Evolutionary conservation across 2,329 filamentous ascomycete genomes (phyloP).

Genomic region (Lachnellula suecica): DNA sequence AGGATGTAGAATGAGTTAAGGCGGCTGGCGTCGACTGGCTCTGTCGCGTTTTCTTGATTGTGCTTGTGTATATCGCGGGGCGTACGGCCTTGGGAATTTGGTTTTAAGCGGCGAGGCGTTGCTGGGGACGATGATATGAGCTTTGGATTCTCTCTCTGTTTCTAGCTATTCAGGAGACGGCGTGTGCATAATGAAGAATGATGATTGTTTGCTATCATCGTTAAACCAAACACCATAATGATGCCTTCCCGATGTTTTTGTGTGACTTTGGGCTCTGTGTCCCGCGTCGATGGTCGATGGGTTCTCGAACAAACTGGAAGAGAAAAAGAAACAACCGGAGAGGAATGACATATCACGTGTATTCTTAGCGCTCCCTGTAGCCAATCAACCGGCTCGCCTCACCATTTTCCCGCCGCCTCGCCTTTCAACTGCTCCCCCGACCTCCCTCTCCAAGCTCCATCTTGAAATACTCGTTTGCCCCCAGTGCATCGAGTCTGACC

Average conservation of each 20-base stretch:
- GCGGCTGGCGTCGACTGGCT: neutral
- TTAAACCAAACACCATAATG: too few relatives aligned
- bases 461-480: neutral
- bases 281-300: neutral
- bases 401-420: neutral
- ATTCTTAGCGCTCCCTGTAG: neutral
- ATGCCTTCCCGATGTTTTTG: neutral
- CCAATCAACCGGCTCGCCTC: neutral
- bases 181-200: constrained; percentile 4
- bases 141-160: neutral
- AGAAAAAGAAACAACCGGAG: neutral
- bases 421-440: neutral
- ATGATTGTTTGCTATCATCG: neutral
- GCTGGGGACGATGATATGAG: neutral
- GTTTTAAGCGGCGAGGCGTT: neutral
- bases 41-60: neutral
- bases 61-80: constrained; percentile 9
- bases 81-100: neutral
- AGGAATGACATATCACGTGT: neutral
- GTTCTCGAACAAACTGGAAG: neutral
- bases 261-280: neutral
- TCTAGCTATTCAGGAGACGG: neutral
- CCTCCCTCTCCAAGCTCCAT: neutral
- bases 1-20: constrained; percentile 43
- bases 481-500: neutral